Percentiles rank a stretch among this genome's conserved stretches.
Evolutionary conservation across 139 green algal genomes (phyloP).

Genomic region (Eudorina sp.): DNA sequence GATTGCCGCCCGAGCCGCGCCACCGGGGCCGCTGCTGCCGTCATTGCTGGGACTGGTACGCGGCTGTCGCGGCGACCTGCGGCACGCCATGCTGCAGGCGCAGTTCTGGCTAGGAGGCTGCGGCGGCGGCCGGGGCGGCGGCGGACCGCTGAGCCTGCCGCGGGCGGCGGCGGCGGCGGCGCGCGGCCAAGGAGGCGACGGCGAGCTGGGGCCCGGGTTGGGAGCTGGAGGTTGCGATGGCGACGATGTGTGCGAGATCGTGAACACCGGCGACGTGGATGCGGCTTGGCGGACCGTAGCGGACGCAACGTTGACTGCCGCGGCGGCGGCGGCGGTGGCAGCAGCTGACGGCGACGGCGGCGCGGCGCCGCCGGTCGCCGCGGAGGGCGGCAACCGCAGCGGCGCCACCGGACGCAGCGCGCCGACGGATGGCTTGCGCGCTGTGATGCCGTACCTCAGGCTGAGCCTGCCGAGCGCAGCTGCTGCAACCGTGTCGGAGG

Average conservation of each 20-base stretch:
- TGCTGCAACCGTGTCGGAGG: background rate
- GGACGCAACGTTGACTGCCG: background rate
- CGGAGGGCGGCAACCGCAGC: background rate
- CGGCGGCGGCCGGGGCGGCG: background rate
- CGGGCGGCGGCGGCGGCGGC: background rate
- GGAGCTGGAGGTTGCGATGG: background rate
- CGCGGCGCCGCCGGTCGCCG: background rate
- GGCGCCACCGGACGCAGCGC: background rate
- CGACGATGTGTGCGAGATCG: background rate
- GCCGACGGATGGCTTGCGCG: background rate
- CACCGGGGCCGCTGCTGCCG: background rate
- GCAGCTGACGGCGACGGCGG: background rate
- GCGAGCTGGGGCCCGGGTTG: background rate
- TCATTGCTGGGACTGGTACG: conserved; percentile 14
- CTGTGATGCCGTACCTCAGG: background rate
- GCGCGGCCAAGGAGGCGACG: background rate
- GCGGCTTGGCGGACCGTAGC: background rate
- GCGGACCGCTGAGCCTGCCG: background rate
- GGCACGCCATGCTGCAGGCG: background rate
- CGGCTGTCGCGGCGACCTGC: conserved; percentile 17
- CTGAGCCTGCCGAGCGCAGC: background rate
- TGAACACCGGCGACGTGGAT: background rate
- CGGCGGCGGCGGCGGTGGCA: background rate
- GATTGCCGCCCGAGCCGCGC: background rate
- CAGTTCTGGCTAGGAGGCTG: conserved; percentile 41